Conservation (phyloP, 202 grass and related monocot species). For the Hordeum pubiflorum region DNA sequence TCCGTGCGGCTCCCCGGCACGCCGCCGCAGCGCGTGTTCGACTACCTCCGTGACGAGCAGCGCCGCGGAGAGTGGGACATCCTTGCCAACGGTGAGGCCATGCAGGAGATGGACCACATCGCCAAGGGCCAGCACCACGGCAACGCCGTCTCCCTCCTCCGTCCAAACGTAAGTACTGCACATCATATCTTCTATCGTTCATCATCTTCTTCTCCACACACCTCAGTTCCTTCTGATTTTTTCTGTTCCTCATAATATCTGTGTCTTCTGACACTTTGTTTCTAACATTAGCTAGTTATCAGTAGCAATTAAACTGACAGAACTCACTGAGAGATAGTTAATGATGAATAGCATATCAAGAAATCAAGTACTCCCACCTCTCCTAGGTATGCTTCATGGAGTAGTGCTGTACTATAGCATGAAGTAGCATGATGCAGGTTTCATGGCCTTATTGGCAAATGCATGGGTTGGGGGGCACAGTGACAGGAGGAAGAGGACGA, state of each 20-base stretch:
- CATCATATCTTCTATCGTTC: not conserved
- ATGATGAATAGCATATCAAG: not conserved
- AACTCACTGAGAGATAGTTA: not conserved
- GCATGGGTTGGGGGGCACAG: slow-evolving; percentile 1
- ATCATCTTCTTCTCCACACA: not conserved
- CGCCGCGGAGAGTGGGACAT: slow-evolving; percentile 86
- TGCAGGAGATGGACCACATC: slow-evolving; percentile 91
- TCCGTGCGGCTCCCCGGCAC: slow-evolving; percentile 54
- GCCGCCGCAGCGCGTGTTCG: slow-evolving; percentile 47
- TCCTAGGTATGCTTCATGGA: not conserved
- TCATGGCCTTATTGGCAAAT: slow-evolving; percentile 4
- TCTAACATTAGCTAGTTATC: not conserved
- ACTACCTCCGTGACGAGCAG: slow-evolving; percentile 75
- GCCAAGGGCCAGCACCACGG: slow-evolving; percentile 77
- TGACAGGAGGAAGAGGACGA: slow-evolving; percentile 32
- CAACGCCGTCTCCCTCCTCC: slow-evolving; percentile 82
- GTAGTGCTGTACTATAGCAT: slow-evolving; percentile 12
- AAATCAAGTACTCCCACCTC: not conserved
- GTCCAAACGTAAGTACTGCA: slow-evolving; percentile 45
- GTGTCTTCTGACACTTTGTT: not conserved
- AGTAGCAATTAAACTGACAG: not conserved
- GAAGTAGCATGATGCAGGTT: slow-evolving; percentile 5
- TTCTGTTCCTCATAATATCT: not conserved
- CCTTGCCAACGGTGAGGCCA: slow-evolving; percentile 64
- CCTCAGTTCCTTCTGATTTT: not conserved